These are phyloP conservation scores for Pichia sporocuriosa DNA, from an alignment of 805 yeast genomes.

Conservation along the genomic window DNA sequence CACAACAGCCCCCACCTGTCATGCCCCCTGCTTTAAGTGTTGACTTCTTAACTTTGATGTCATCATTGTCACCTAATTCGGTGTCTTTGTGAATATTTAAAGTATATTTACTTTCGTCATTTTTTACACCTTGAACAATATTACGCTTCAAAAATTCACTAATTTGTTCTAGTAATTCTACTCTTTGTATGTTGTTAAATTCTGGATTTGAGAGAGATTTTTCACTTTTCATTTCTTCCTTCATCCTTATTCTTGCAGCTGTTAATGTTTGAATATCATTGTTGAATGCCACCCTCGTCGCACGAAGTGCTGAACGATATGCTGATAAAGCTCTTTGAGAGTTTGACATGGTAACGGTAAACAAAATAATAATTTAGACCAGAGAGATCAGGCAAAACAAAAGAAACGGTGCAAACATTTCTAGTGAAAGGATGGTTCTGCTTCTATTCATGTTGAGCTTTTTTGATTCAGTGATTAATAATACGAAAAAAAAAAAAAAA, in stretches of 20 bases:
- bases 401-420: too few relatives aligned
- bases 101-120: conserved; percentile 36
- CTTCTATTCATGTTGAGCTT: too few relatives aligned
- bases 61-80: conserved; percentile 88
- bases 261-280: conserved; percentile 41
- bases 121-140: conserved; percentile 76
- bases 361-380: not conserved
- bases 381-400: not conserved
- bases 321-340: conserved; percentile 33
- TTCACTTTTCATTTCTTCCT: conserved; percentile 40
- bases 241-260: conserved; percentile 58
- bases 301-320: conserved; percentile 60
- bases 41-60: conserved; percentile 49
- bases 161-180: conserved; percentile 61
- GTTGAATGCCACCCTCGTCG: conserved; percentile 54
- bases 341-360: conserved; percentile 8
- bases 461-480: too few relatives aligned
- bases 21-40: conserved; percentile 20
- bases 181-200: conserved; percentile 41
- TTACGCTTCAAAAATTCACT: conserved; percentile 61
- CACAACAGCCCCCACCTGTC: conserved; percentile 48
- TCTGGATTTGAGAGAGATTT: conserved; percentile 38
- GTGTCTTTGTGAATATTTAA: conserved; percentile 74
- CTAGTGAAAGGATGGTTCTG: too few relatives aligned
- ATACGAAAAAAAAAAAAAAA: too few relatives aligned